phyloP scores from a whole-genome alignment of 257 asterid genomes.

The Henckelia pumila region DNA sequence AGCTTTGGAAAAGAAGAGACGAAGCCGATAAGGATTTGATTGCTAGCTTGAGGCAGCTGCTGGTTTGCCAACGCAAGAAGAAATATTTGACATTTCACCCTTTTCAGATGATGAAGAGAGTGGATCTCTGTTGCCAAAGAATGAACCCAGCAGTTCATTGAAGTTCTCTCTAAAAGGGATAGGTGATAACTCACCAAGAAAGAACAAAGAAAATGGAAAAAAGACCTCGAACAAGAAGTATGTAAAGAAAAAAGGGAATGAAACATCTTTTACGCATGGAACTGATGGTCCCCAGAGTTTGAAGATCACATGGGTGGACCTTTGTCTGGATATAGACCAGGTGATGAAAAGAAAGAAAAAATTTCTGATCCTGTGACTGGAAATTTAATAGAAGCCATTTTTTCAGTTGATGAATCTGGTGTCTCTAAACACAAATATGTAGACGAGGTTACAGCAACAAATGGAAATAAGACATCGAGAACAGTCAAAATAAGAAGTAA shows the following conservation, averaged over 20 bases:
- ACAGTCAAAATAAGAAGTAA: slow-evolving; percentile 63
- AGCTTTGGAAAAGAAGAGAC: slow-evolving; percentile 95
- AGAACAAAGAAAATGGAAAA: slow-evolving; percentile 66
- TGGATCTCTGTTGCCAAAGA: slow-evolving; percentile 48
- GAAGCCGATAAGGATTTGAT: slow-evolving; percentile 82
- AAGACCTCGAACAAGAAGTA: slow-evolving; percentile 65
- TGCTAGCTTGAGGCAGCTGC: slow-evolving; percentile 82
- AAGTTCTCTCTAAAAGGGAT: slow-evolving; percentile 81
- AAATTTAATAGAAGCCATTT: slow-evolving; percentile 46
- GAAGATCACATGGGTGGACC: slow-evolving; percentile 40
- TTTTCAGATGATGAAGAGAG: slow-evolving; percentile 94
- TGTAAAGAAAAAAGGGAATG: slow-evolving; percentile 58
- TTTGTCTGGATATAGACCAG: slow-evolving; percentile 33
- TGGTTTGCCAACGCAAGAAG: slow-evolving; percentile 97
- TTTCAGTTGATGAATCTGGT: slow-evolving; percentile 44
- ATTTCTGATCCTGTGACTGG: slow-evolving; percentile 51
- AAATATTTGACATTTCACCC: slow-evolving; percentile 70
- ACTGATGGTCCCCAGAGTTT: slow-evolving; percentile 33
- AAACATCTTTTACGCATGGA: slow-evolving; percentile 37
- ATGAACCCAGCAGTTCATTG: slow-evolving; percentile 62
- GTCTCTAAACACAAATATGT: slow-evolving; percentile 46
- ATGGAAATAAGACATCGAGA: slow-evolving; percentile 49
- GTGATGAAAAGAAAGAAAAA: slow-evolving; percentile 38
- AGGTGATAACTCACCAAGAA: slow-evolving; percentile 69
- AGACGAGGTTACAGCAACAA: slow-evolving; percentile 50